Conservation (phyloP, 163 green algal species). For the Scenedesmus sp. region DNA sequence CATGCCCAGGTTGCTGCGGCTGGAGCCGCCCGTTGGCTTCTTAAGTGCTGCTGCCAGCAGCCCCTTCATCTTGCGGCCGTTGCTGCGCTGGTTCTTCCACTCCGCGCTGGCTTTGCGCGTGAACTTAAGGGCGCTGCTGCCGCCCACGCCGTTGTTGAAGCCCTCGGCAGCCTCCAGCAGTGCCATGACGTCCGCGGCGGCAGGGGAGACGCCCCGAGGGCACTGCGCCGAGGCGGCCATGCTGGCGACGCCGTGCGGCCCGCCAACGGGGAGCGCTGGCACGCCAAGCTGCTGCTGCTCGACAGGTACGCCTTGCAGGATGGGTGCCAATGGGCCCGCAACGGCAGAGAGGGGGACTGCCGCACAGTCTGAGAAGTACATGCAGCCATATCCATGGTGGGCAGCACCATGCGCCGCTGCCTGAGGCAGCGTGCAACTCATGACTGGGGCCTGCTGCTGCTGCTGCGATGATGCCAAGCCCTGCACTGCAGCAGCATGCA, state of each 20-base stretch:
- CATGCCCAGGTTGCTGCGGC: background rate
- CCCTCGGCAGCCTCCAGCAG: slow-evolving; percentile 25
- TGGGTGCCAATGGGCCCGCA: slow-evolving; percentile 12
- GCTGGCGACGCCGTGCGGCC: background rate
- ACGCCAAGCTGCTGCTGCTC: background rate
- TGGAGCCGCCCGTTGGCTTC: background rate
- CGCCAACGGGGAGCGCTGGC: background rate
- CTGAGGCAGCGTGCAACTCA: slow-evolving; percentile 4
- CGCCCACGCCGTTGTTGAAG: background rate
- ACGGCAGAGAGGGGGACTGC: slow-evolving; percentile 13
- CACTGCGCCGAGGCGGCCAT: background rate
- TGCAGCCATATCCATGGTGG: background rate
- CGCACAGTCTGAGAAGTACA: background rate
- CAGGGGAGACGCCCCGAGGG: background rate
- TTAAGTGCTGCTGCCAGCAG: slow-evolving; percentile 57
- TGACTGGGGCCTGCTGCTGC: background rate
- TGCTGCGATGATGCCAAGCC: background rate
- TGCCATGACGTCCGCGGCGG: background rate
- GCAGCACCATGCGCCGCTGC: background rate
- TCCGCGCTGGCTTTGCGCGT: slow-evolving; percentile 56
- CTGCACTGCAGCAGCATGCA: background rate
- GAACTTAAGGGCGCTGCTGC: slow-evolving; percentile 46
- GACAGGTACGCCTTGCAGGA: slow-evolving; percentile 5
- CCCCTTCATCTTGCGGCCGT: slow-evolving; percentile 42
- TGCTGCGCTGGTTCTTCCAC: slow-evolving; percentile 48